Base-by-base conservation (phyloP, 2,329 filamentous ascomycete species). In the Neonectria punicea region DNA sequence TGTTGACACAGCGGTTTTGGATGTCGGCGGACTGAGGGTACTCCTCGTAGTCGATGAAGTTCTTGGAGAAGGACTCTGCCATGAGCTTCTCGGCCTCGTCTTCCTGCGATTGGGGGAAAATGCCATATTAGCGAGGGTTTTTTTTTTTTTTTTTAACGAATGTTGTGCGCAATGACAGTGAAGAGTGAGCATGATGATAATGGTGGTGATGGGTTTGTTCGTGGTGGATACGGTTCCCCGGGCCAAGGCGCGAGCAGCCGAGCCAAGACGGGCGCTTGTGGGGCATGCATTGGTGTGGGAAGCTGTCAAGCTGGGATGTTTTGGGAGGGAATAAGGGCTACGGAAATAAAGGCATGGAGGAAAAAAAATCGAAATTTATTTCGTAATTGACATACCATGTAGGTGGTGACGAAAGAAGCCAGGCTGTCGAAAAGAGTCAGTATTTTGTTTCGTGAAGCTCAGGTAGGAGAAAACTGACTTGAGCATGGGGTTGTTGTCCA, bases 71-170 rank as follows among this genome's bases (percentile, higher is more conserved):
- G 58, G 92, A 89, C 70, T 98, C 93, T 70, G 90, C 84, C 95
- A 98, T 98, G 80, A 98, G 92, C 81, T 97, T 94, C 82, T 98
- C 94, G 20, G 92, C 94, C 80, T 98, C 95, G 50, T 97, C 93
- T 83, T 98, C 94, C 92, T 93, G 72, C 1, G 49, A 41, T 50
- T 32, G n/a, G 54, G 13, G 14, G 18, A 41, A 55, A 49, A 22
- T 4, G 3, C 14, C 53, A 62, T 63, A 63, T 73, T 61, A 73
- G 71, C 58, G 58, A 55, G 10, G 7, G n/a, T n/a, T n/a, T n/a
- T n/a, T n/a, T 47, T n/a, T 10, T 53, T 49, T 20, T 47, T 18
- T 10, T 53, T 49, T 20, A 14, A 5, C 3, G 18, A 34, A 16
- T 9, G 2, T 8, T 10, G 8, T 30, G 16, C 13, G 20, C 22